These are phyloP conservation scores for Mortierella sp. DNA, from an alignment of 371 early-diverging fungal genomes.

Conservation along the genomic window DNA sequence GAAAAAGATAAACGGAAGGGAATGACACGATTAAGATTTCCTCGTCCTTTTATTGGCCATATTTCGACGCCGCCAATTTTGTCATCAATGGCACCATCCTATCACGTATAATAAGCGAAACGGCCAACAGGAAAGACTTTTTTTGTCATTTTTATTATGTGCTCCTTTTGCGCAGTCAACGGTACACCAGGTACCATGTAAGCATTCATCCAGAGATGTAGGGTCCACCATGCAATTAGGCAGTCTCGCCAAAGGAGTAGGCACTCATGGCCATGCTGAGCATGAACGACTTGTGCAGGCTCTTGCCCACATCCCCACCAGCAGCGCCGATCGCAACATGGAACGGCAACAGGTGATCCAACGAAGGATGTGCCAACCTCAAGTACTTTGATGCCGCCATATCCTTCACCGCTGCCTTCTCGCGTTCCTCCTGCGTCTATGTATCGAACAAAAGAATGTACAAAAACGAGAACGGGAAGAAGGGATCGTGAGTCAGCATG, in stretches of 20 bases:
- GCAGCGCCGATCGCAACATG: conserved; percentile 64
- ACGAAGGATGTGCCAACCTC: conserved; percentile 58
- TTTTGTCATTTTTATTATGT: not conserved
- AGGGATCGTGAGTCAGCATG: not conserved
- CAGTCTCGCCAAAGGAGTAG: conserved; percentile 43
- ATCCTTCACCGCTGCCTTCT: conserved; percentile 36
- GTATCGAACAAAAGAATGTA: not conserved
- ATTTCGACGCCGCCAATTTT: not conserved
- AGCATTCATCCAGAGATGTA: not conserved
- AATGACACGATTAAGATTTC: not conserved
- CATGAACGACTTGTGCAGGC: conserved; percentile 54
- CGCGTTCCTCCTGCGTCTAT: conserved; percentile 28
- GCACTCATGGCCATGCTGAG: conserved; percentile 50
- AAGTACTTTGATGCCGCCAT: conserved; percentile 50
- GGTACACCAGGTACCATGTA: not conserved
- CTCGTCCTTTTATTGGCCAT: not conserved
- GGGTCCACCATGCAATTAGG: not conserved
- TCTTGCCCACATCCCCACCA: conserved; percentile 31
- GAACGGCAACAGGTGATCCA: conserved; percentile 63
- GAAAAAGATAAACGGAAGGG: not conserved
- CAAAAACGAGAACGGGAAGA: not conserved
- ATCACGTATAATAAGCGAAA: not conserved
- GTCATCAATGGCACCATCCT: not conserved
- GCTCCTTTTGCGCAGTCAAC: not conserved
- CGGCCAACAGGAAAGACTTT: not conserved